Evolutionary conservation across 805 yeast species (phyloP), one percentile per base, ranked within the genome.

Genomic region (Pichia exigua): DNA sequence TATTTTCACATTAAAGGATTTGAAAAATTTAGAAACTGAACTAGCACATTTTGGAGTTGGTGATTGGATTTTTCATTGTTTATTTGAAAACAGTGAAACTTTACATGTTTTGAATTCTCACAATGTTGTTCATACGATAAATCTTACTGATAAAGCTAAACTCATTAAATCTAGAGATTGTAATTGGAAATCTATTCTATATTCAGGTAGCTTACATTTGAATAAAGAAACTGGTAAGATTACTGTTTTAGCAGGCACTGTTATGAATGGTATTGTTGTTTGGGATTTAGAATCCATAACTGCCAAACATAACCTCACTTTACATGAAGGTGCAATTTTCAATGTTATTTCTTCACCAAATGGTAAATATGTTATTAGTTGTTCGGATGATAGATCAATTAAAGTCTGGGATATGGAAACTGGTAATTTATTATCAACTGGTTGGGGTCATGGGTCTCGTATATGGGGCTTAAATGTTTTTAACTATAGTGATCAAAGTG

Each of bases 381-480:
- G 99, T 64, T 92, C 98, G 0, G 98, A 94, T 66, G 99, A 92
- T 63, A 75, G 99, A 55, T 87, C 97, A 0, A 81, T 94, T 50
- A 84, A 82, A 52, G 64, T 92, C 7, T 90, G 90, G 83, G 80
- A 80, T 59, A 69, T 84, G 54, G 60, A 61, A 8, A 62, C 77
- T 1, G 92, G 95, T 1, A 59, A 68, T 12, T 67, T 81, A 35
- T 58, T 86, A 41, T 85, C 92, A 1, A 78, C 82, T 27, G 97
- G 96, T 0, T 94, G 97, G 97, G 99, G 98, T 15, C 99, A 94
- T 64, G 83, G 86, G 1, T 92, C 98, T 0, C 78, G 99, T 63
- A 91, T 94, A 42, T 94, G 99, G 99, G 77, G 78, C 43, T 70
- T 92, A 44, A 74, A 73, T 47, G 87, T 88, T 62, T 77, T 71